Evolutionary conservation across 805 yeast genomes (phyloP).

Genomic region (Cyberlindnera xishuangbannaensis): DNA sequence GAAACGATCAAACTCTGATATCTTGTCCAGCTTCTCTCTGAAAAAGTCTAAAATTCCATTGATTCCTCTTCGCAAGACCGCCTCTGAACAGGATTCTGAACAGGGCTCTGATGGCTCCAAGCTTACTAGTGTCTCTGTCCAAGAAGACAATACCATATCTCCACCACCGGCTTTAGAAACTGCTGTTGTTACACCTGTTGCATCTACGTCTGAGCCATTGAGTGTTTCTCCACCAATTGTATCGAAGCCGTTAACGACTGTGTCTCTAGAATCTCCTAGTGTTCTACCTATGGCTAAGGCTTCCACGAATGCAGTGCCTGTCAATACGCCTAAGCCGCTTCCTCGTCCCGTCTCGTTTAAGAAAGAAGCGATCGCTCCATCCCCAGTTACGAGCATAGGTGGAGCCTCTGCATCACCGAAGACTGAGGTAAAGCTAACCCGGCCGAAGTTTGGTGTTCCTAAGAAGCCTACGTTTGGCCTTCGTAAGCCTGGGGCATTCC

Average conservation of each 20-base stretch:
- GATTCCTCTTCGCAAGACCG: conserved; percentile 13
- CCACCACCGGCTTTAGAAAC: not conserved
- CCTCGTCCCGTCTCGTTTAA: conserved; percentile 10
- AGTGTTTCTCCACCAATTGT: too few relatives aligned
- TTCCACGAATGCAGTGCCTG: too few relatives aligned
- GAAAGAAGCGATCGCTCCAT: too few relatives aligned
- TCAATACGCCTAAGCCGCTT: not conserved
- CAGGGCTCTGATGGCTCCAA: too few relatives aligned
- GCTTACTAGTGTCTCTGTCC: too few relatives aligned
- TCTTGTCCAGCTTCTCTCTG: conserved; percentile 17
- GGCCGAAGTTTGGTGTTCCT: conserved; percentile 24
- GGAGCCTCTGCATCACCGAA: too few relatives aligned
- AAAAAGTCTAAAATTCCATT: conserved; percentile 24
- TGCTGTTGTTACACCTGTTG: not conserved
- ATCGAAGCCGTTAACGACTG: too few relatives aligned
- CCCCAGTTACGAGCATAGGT: too few relatives aligned
- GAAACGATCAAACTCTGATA: conserved; percentile 19
- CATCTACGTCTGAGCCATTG: not conserved
- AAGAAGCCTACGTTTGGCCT: conserved; percentile 23
- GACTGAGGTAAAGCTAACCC: conserved; percentile 12
- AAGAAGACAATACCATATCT: not conserved
- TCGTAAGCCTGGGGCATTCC: conserved; percentile 26
- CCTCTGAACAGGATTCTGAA: too few relatives aligned
- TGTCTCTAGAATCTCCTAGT: too few relatives aligned
- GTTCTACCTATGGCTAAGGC: too few relatives aligned